These are phyloP conservation scores for Tricholoma hemisulphureum DNA, from an alignment of 768 basidiomycete genomes.

Conservation along the genomic window DNA sequence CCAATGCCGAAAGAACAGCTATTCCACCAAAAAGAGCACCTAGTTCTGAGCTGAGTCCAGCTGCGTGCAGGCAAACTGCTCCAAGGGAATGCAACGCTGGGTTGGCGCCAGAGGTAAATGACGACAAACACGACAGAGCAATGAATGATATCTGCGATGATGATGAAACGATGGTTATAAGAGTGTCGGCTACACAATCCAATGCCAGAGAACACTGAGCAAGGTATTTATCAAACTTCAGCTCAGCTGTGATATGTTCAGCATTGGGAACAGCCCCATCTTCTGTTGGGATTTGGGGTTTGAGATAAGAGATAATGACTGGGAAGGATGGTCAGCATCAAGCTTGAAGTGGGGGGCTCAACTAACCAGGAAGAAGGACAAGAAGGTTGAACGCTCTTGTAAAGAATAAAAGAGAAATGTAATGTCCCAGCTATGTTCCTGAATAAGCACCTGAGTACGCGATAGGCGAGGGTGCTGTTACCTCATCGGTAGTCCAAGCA, in stretches of 20 bases:
- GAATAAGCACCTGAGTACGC: conserved; percentile 2
- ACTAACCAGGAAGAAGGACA: conserved; percentile 65
- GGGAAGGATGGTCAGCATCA: not conserved
- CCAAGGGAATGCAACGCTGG: conserved; percentile 70
- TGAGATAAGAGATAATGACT: conserved; percentile 66
- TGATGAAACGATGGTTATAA: conserved; percentile 54
- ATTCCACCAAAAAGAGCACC: conserved; percentile 73
- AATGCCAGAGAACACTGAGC: conserved; percentile 63
- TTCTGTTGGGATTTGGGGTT: conserved; percentile 41
- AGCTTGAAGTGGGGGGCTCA: not conserved
- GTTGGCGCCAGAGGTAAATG: conserved; percentile 65
- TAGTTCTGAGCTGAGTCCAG: conserved; percentile 42
- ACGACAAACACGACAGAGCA: conserved; percentile 58
- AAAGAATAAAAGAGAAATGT: conserved; percentile 69
- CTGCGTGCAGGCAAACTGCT: conserved; percentile 64
- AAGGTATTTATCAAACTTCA: conserved; percentile 68
- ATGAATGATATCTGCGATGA: conserved; percentile 56
- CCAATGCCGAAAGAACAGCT: conserved; percentile 63
- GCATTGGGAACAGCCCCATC: conserved; percentile 29
- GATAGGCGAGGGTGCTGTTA: conserved; percentile 12
- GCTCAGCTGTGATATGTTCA: conserved; percentile 53
- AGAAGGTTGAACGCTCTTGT: conserved; percentile 65
- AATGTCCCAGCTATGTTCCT: conserved; percentile 59
- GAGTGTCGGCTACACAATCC: conserved; percentile 62
- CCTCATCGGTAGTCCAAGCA: conserved; percentile 63